These are phyloP conservation scores for Pistacia atlantica DNA, from an alignment of 345 rosid genomes.

Conservation along the genomic window DNA sequence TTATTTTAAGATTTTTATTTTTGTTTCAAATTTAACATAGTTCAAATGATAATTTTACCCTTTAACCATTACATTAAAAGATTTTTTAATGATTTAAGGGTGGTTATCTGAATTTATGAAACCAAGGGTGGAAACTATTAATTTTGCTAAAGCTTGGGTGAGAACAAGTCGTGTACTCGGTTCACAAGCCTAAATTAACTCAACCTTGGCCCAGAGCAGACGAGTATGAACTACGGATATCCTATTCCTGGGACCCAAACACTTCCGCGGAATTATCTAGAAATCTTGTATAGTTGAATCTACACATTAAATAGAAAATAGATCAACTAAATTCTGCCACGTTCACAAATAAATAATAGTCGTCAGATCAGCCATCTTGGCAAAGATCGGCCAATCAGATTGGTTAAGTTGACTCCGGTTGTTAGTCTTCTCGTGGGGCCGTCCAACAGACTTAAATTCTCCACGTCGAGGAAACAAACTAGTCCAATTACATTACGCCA, in stretches of 20 bases:
- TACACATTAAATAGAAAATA: constrained; percentile 8
- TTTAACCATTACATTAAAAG: too few species aligned
- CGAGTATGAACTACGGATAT: not conserved
- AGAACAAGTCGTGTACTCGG: too few species aligned
- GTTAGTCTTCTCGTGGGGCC: constrained; percentile 31
- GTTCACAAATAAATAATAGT: constrained; percentile 3
- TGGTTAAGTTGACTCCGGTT: constrained; percentile 21
- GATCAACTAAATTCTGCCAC: constrained; percentile 32
- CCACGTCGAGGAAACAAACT: constrained; percentile 48
- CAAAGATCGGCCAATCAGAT: constrained; percentile 4
- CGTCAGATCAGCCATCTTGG: constrained; percentile 27
- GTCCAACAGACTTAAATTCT: constrained; percentile 1
- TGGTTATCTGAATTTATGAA: too few species aligned
- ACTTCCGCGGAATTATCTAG: constrained; percentile 3
- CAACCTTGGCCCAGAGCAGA: not conserved
- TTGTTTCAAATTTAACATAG: too few species aligned
- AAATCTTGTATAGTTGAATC: not conserved
- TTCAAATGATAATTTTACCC: too few species aligned
- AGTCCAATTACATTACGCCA: constrained; percentile 44
- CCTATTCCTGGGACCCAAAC: not conserved
- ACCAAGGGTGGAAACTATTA: too few species aligned
- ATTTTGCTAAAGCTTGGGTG: too few species aligned
- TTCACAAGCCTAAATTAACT: not conserved
- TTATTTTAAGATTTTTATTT: too few species aligned
- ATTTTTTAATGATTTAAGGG: too few species aligned